These are phyloP conservation scores for Petrea volubilis DNA, from an alignment of 257 asterid species.

Conservation along the genomic window DNA sequence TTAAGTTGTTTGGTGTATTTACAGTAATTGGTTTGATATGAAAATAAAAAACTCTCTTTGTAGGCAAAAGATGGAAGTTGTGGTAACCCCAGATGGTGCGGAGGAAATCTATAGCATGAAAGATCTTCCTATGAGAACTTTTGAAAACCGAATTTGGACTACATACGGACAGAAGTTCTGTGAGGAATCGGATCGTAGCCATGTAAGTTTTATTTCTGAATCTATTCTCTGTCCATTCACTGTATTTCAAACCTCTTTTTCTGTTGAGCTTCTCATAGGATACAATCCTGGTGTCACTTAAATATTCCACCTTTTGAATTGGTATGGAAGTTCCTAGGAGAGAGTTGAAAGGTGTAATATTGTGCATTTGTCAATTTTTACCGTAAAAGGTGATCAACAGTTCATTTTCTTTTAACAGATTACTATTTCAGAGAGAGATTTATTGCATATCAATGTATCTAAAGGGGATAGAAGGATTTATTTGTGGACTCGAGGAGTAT, in stretches of 20 bases:
- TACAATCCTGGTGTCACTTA: not conserved
- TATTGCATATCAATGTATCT: not conserved
- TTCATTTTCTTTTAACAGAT: not conserved
- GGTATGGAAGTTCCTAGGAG: not conserved
- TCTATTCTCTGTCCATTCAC: not conserved
- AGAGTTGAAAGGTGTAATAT: not conserved
- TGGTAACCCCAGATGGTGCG: conserved; percentile 42
- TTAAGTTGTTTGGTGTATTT: not conserved
- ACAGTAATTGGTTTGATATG: conserved; percentile 1
- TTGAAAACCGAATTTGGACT: conserved; percentile 62
- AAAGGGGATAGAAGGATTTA: not conserved
- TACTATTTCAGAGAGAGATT: not conserved
- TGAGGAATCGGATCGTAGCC: conserved; percentile 35
- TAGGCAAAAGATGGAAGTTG: conserved; percentile 62
- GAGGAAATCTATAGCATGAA: conserved; percentile 37
- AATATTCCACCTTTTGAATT: not conserved
- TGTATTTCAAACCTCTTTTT: not conserved
- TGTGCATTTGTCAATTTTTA: not conserved
- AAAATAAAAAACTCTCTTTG: not conserved
- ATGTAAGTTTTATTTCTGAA: conserved; percentile 41
- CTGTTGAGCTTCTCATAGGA: not conserved
- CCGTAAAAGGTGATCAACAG: not conserved
- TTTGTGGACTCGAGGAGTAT: not conserved
- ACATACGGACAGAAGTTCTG: conserved; percentile 35
- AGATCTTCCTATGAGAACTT: conserved; percentile 46